Percentiles rank a stretch among this genome's conserved stretches.
phyloP scores from a whole-genome alignment of 176 grass and related monocot species.

The Cenchrus purpureus region DNA sequence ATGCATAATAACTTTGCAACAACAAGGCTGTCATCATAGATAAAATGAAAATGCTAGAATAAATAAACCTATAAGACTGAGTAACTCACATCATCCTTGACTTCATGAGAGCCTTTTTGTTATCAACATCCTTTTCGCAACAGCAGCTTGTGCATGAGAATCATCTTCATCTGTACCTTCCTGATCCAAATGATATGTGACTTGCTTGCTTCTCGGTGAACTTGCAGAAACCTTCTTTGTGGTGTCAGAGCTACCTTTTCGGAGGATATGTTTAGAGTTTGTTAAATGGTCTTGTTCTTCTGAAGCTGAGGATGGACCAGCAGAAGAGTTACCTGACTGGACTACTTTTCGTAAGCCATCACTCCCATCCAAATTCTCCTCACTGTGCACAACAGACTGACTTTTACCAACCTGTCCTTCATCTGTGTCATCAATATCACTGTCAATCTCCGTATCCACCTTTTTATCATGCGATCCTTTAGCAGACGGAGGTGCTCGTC shows the following conservation, averaged over 20 bases:
- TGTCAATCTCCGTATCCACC: constrained; percentile 39
- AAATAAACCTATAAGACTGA: constrained; percentile 22
- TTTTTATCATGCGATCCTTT: constrained; percentile 33
- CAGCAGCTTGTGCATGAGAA: constrained; percentile 26
- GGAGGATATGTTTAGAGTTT: constrained; percentile 22
- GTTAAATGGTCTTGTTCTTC: constrained; percentile 38
- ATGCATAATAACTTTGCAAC: background rate
- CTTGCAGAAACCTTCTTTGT: constrained; percentile 14
- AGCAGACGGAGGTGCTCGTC: constrained; percentile 20
- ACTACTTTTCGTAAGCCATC: constrained; percentile 25
- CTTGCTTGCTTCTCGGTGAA: constrained; percentile 21
- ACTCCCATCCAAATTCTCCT: constrained; percentile 14
- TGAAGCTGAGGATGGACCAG: constrained; percentile 19
- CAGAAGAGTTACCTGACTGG: constrained; percentile 16
- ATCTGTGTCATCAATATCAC: constrained; percentile 15
- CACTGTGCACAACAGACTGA: constrained; percentile 23
- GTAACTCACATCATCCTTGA: constrained; percentile 67
- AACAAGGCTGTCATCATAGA: constrained; percentile 8
- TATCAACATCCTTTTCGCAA: constrained; percentile 42
- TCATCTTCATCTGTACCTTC: constrained; percentile 36
- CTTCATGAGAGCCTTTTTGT: constrained; percentile 40
- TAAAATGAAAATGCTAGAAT: background rate
- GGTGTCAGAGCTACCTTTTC: constrained; percentile 22
- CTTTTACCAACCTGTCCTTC: constrained; percentile 13
- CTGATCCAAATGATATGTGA: constrained; percentile 18